Conservation (phyloP, 257 asterid species). For the Jaltomata sinuosa region DNA sequence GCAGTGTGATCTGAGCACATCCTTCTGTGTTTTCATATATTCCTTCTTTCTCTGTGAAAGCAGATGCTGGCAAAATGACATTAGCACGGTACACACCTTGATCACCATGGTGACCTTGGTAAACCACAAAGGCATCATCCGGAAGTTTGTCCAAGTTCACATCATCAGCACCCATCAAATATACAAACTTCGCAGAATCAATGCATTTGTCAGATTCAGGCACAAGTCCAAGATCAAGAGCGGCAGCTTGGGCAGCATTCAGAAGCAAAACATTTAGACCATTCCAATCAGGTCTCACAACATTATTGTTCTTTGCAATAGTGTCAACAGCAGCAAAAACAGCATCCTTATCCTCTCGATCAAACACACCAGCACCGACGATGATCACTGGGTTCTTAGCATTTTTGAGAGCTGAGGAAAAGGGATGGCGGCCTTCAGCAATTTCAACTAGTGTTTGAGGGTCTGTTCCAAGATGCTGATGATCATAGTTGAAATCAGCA, state of each 20-base stretch:
- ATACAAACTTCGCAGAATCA: conserved; percentile 75
- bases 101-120: conserved; percentile 99
- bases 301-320: conserved; percentile 59
- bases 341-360: conserved; percentile 76
- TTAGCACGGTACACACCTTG: conserved; percentile 84
- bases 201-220: conserved; percentile 65
- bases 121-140: conserved; percentile 83
- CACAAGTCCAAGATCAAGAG: conserved; percentile 94
- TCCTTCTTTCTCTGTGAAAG: conserved; percentile 93
- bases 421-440: conserved; percentile 77
- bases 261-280: conserved; percentile 71
- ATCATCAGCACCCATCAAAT: conserved; percentile 96
- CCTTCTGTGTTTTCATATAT: conserved; percentile 92
- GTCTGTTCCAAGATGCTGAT: conserved; percentile 77
- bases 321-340: conserved; percentile 56
- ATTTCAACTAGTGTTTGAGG: conserved; percentile 69
- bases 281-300: conserved; percentile 79
- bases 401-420: conserved; percentile 45
- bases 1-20: conserved; percentile 71
- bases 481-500: conserved; percentile 82
- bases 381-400: conserved; percentile 87
- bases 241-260: conserved; percentile 95
- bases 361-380: conserved; percentile 74
- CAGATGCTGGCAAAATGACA: conserved; percentile 84
- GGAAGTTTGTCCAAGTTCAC: conserved; percentile 67